Base-by-base conservation (phyloP, 202 grass and related monocot species). In the Sporobolus alterniflorus region DNA sequence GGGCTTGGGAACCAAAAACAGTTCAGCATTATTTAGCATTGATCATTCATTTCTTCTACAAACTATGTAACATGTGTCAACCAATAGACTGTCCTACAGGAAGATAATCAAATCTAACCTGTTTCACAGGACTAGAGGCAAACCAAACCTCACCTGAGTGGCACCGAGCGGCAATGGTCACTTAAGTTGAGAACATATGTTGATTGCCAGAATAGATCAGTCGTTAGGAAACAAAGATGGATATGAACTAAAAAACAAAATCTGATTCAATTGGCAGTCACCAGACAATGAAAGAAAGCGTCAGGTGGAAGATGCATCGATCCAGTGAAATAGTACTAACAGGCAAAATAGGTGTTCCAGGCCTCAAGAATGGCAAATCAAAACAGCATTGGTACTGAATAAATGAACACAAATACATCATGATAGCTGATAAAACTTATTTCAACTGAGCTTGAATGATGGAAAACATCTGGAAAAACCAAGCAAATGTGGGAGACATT, bases 251-350 rank as follows among this genome's bases (percentile, higher is more conserved):
- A 75, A 71, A 34, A 69, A 1, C 48, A 84, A 9, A 29, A 44
- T n/a, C n/a, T n/a, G n/a, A n/a, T n/a, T n/a, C 17, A 11, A 33
- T 86, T 40, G 75, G 17, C 33, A 71, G 74, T 30, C 60, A 86
- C 36, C 49, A 33, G 71, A 70, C 74, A 64, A 32, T 11, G 34
- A 81, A 44, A 76, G 48, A 52, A 67, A 80, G 69, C 55, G 36
- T 49, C 32, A 3, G 41, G 62, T 30, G 76, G 48, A 31, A 88
- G 67, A 33, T 64, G 42, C 36, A 39, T 21, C n/a, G 39, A 51
- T 69, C 34, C 43, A 25, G 10, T 26, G 11, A 12, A 59, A 59
- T 7, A 59, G 22, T 59, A 59, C 22, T 59, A 26, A 8, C 22
- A 26, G 9, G 1, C 2, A 55, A 55, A 20, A 55, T 39, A 39